These are phyloP conservation scores for Xylaria multiplex DNA, from an alignment of 2,329 filamentous ascomycete species.

Conservation along the genomic window DNA sequence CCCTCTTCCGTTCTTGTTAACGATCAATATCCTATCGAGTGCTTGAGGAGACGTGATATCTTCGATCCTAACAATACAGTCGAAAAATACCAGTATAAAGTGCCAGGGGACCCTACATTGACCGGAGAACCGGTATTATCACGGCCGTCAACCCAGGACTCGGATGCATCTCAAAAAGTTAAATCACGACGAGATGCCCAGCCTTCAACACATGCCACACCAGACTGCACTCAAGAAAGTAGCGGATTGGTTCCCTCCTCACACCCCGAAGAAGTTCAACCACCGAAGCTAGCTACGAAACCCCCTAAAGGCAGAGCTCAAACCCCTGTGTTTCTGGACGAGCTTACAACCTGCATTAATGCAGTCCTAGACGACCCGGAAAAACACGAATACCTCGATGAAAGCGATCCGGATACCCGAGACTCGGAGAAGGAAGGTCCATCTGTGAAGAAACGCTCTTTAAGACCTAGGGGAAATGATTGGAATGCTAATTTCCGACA, in stretches of 20 bases:
- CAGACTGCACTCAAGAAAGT: conserved; percentile 22
- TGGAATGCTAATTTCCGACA: conserved; percentile 46
- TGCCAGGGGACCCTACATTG: conserved; percentile 59
- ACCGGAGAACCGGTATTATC: conserved; percentile 26
- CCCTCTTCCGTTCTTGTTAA: conserved; percentile 68
- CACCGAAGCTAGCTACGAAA: neutral
- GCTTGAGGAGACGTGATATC: conserved; percentile 66
- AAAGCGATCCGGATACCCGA: conserved; percentile 11
- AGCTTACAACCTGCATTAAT: conserved; percentile 32
- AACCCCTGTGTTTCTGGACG: conserved; percentile 18
- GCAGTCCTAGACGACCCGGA: conserved; percentile 34
- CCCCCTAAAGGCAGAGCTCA: neutral
- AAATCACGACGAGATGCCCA: conserved; percentile 31
- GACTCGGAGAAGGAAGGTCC: conserved; percentile 18
- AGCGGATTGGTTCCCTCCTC: conserved; percentile 31
- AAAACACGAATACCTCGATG: conserved; percentile 27
- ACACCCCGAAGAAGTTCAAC: conserved; percentile 18
- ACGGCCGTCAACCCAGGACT: conserved; percentile 28
- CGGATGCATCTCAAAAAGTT: conserved; percentile 33
- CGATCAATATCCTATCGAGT: conserved; percentile 75
- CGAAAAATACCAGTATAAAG: conserved; percentile 66
- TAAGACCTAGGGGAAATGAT: neutral
- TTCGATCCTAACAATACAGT: conserved; percentile 67
- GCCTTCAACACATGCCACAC: conserved; percentile 6
- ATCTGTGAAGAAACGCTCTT: conserved; percentile 21